phyloP scores from a whole-genome alignment of 345 rosid species.

The Gynandropsis gynandra region DNA sequence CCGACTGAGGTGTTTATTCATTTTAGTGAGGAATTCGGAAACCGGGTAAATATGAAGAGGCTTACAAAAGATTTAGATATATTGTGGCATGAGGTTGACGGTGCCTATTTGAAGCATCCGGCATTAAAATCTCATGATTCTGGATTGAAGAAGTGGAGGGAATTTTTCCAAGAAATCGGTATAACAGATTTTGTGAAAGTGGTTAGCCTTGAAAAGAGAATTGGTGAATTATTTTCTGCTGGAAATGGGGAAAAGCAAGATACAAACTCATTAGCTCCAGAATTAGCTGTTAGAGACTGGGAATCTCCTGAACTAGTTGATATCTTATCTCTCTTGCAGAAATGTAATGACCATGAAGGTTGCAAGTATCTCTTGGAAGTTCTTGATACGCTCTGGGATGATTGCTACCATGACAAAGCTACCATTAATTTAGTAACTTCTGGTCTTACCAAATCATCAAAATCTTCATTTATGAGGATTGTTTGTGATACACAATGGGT shows the following conservation, averaged over 20 bases:
- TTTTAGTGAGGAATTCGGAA: conserved; percentile 62
- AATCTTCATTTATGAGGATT: conserved; percentile 61
- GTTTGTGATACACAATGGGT: conserved; percentile 62
- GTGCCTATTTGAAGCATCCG: conserved; percentile 63
- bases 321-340: conserved; percentile 42
- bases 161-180: conserved; percentile 70
- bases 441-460: conserved; percentile 36
- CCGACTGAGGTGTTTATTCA: conserved; percentile 52
- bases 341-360: conserved; percentile 38
- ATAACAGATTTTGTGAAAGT: conserved; percentile 80
- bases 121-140: conserved; percentile 35
- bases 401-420: conserved; percentile 49
- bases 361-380: conserved; percentile 59
- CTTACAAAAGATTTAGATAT: conserved; percentile 42
- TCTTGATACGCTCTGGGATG: conserved; percentile 76
- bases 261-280: conserved; percentile 29
- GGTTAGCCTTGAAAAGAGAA: conserved; percentile 55
- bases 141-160: conserved; percentile 62
- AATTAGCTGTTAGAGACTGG: conserved; percentile 63
- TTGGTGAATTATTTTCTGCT: conserved; percentile 36
- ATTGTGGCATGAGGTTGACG: conserved; percentile 75
- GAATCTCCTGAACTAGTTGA: conserved; percentile 64
- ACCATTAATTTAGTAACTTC: conserved; percentile 26
- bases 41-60: conserved; percentile 41
- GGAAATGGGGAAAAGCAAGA: conserved; percentile 27